Evolutionary conservation across 352 stramenopile genomes (phyloP).

Genomic region (Globisporangium yorkense): DNA sequence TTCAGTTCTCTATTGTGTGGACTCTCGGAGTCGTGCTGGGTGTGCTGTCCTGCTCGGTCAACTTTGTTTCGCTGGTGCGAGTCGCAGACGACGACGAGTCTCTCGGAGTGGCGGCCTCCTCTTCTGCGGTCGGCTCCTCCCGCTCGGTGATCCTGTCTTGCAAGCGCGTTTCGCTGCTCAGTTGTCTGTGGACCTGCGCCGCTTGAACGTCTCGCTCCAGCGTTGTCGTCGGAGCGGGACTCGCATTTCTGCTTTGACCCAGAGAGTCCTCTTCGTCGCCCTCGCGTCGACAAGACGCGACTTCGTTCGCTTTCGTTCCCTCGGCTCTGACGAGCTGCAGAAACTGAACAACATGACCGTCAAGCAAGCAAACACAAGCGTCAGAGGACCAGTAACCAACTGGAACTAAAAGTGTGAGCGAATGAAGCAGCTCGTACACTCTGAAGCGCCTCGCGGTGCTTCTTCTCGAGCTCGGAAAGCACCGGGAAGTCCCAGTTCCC

Average conservation of each 20-base stretch:
- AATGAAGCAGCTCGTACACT: constrained; percentile 17
- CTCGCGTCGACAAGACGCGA: background rate
- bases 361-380: background rate
- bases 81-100: background rate
- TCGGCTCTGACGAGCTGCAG: constrained; percentile 2
- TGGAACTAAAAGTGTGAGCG: too few relatives aligned
- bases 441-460: constrained; percentile 23
- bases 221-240: background rate
- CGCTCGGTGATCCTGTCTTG: background rate
- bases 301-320: background rate
- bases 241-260: background rate
- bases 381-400: background rate
- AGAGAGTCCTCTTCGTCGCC: background rate
- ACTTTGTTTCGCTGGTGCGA: background rate
- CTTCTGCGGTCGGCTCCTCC: background rate
- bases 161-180: background rate
- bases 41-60: background rate
- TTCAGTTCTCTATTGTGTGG: constrained; percentile 8
- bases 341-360: background rate
- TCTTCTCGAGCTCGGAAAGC: constrained; percentile 36
- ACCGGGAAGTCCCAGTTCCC: constrained; percentile 41
- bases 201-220: background rate
- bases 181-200: background rate
- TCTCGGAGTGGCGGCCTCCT: background rate
- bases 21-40: background rate